These are phyloP conservation scores for Boletus sp. DNA, from an alignment of 768 basidiomycete genomes.

Conservation along the genomic window DNA sequence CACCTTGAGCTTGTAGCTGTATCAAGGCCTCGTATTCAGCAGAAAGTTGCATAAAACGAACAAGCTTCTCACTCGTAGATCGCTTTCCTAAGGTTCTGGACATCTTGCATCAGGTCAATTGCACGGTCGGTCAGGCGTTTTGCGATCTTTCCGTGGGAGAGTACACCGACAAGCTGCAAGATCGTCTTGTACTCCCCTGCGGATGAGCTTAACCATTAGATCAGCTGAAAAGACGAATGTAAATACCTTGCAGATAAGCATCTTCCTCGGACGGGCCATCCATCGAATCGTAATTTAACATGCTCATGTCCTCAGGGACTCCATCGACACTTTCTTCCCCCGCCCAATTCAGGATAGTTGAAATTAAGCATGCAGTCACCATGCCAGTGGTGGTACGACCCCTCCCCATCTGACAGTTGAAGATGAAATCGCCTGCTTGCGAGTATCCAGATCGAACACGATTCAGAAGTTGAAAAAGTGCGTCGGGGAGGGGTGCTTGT, in stretches of 20 bases:
- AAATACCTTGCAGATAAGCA: conserved; percentile 78
- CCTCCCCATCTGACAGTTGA: conserved; percentile 97
- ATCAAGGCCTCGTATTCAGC: conserved; percentile 7
- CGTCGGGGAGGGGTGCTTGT: conserved; percentile 90
- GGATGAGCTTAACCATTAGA: neutral
- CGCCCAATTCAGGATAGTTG: conserved; percentile 65
- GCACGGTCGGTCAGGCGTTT: conserved; percentile 88
- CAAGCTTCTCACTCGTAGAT: conserved; percentile 77
- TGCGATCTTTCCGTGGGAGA: conserved; percentile 89
- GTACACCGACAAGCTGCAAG: conserved; percentile 87
- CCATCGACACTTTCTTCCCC: conserved; percentile 40
- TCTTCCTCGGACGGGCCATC: conserved; percentile 87
- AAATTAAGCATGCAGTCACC: conserved; percentile 85
- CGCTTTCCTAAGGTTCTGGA: conserved; percentile 94
- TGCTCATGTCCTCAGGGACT: conserved; percentile 35
- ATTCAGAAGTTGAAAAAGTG: conserved; percentile 74
- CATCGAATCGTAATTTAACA: conserved; percentile 60
- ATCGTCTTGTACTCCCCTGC: conserved; percentile 98
- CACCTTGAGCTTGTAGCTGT: conserved; percentile 86
- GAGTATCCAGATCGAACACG: conserved; percentile 61
- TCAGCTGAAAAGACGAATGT: neutral
- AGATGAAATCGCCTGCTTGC: conserved; percentile 74
- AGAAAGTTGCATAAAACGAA: neutral
- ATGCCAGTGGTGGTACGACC: conserved; percentile 95
- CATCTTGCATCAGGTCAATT: conserved; percentile 92